Conservation (phyloP, 495 filamentous ascomycete species). For the Amniculicola lignicola region DNA sequence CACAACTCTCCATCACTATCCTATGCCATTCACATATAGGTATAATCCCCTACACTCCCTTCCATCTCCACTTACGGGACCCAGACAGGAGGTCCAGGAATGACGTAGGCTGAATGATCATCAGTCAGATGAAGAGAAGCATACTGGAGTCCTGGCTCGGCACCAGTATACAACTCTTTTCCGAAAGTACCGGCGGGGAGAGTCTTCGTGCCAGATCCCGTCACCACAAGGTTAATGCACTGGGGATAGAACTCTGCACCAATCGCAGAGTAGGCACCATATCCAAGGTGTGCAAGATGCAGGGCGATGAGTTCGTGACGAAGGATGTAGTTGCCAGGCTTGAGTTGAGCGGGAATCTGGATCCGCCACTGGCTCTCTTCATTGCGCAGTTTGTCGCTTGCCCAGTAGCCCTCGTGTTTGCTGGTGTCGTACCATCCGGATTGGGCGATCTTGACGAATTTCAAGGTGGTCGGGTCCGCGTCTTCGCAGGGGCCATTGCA, state of each 20-base stretch:
- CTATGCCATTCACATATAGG: no score
- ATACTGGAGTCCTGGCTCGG: conserved; percentile 10
- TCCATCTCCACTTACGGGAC: no score
- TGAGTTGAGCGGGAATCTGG: conserved; percentile 62
- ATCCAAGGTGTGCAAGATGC: conserved; percentile 52
- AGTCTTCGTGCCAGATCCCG: conserved; percentile 56
- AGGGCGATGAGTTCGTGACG: conserved; percentile 82
- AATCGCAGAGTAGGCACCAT: conserved; percentile 36
- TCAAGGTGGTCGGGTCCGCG: conserved; percentile 59
- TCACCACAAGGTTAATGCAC: conserved; percentile 72
- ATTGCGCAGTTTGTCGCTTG: conserved; percentile 59
- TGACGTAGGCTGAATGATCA: conserved; percentile 5
- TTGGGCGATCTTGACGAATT: conserved; percentile 75
- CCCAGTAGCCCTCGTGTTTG: conserved; percentile 58
- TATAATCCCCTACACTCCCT: no score
- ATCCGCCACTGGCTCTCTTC: conserved; percentile 68
- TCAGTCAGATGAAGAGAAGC: conserved; percentile 3
- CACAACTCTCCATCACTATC: no score
- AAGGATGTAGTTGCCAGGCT: conserved; percentile 70
- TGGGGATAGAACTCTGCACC: conserved; percentile 78
- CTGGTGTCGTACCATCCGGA: conserved; percentile 55
- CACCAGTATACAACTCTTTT: conserved; percentile 3
- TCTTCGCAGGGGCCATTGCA: conserved; percentile 67
- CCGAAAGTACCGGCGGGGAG: conserved; percentile 5
- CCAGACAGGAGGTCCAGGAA: conserved; percentile 15